phyloP scores from a whole-genome alignment of 106 monocot species.

The Ottelia alismoides region DNA sequence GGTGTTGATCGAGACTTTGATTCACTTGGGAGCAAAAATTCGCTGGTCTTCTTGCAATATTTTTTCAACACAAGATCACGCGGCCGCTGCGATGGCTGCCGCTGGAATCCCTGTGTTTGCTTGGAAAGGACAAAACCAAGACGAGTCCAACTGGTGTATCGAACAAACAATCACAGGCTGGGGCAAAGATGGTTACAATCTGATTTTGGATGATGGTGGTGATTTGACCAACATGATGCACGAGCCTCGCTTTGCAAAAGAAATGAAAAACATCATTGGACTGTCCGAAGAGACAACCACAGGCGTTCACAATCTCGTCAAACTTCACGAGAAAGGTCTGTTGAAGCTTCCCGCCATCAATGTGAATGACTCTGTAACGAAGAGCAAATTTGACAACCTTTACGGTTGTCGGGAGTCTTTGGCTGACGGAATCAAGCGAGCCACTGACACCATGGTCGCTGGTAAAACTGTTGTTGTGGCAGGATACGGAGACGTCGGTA shows the following conservation, averaged over 20 bases:
- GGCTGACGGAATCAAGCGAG: constrained; percentile 61
- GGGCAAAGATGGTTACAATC: no score
- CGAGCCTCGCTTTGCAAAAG: constrained; percentile 33
- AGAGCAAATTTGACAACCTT: constrained; percentile 62
- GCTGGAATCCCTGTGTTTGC: no score
- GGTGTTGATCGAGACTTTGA: no score
- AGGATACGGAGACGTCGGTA: constrained; percentile 63
- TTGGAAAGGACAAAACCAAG: no score
- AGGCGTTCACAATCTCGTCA: constrained; percentile 49
- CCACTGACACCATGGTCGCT: constrained; percentile 66
- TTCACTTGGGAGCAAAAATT: no score
- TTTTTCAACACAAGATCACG: no score
- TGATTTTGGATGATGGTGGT: constrained; percentile 60
- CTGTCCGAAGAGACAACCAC: constrained; percentile 57
- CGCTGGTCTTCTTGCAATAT: no score
- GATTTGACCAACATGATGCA: constrained; percentile 26
- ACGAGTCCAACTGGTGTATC: no score
- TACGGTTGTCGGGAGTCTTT: constrained; percentile 68
- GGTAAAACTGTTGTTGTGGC: constrained; percentile 57
- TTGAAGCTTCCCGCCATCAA: constrained; percentile 34
- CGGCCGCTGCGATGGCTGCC: no score
- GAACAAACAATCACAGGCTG: no score
- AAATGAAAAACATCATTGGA: constrained; percentile 44
- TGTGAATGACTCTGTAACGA: no score
- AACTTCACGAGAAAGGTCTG: constrained; percentile 43